Percentiles rank a stretch among this genome's conserved stretches.
Evolutionary conservation across 352 stramenopile species (phyloP).

Genomic region (Phytophthora kernoviae): DNA sequence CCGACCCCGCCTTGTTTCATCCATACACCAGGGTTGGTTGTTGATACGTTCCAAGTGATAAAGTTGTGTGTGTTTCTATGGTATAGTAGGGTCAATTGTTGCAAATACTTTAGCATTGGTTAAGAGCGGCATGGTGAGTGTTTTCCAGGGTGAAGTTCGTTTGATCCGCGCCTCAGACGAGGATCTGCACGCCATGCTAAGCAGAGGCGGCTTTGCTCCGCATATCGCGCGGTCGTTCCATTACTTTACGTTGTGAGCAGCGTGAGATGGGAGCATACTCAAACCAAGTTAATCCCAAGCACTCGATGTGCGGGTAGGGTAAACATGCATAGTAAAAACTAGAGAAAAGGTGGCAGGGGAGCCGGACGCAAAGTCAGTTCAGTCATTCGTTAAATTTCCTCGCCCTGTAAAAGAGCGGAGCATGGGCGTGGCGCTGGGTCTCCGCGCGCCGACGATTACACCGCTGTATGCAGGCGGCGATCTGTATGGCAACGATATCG

Average conservation of each 20-base stretch:
- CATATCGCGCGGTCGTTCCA: neutral
- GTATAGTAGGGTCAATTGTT: no score
- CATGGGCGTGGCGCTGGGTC: conserved; percentile 12
- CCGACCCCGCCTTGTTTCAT: no score
- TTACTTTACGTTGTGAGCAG: neutral
- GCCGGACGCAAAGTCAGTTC: conserved; percentile 14
- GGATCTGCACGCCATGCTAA: neutral
- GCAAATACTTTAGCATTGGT: no score
- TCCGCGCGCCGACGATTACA: conserved; percentile 12
- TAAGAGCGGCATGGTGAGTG: no score
- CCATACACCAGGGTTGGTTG: no score
- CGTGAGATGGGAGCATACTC: neutral
- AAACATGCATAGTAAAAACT: conserved; percentile 19
- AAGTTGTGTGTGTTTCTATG: no score
- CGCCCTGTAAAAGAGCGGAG: neutral
- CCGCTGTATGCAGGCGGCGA: neutral
- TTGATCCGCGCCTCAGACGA: no score
- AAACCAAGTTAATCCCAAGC: neutral
- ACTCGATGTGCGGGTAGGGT: no score
- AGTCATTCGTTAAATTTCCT: conserved; percentile 16
- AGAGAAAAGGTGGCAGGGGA: neutral
- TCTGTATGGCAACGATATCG: conserved; percentile 8
- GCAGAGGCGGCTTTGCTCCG: neutral
- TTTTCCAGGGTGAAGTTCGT: no score
- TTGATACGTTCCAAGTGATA: no score